A percentile compares a stretch with the other conserved stretches of the same genome.
These are phyloP conservation scores for Citrus australasica DNA, from an alignment of 345 rosid genomes.

Conservation along the genomic window DNA sequence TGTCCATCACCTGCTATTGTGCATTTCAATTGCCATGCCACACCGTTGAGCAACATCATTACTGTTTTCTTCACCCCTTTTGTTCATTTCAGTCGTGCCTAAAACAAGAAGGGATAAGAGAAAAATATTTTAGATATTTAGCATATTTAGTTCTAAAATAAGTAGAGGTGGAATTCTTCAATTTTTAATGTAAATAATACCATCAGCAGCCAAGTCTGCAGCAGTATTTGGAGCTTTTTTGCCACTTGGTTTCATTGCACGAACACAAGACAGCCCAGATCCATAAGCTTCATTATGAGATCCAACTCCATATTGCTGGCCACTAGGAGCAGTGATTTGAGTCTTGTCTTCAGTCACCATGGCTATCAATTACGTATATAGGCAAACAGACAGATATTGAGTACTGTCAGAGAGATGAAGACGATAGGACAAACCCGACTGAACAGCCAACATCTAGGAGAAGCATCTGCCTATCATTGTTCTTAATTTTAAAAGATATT, in stretches of 20 bases:
- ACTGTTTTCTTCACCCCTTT: not conserved
- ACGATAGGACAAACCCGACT: not conserved
- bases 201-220: not conserved
- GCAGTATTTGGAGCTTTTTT: not conserved
- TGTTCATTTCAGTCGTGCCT: not conserved
- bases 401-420: not conserved
- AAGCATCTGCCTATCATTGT: not conserved
- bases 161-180: not conserved
- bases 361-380: not conserved
- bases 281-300: not conserved
- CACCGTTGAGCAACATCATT: not conserved
- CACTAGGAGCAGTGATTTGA: not conserved
- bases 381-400: not conserved
- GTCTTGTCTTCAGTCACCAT: not conserved
- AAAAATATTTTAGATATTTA: not conserved
- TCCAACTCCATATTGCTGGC: not conserved
- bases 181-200: not conserved
- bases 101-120: not conserved
- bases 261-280: not conserved
- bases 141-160: not conserved
- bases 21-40: not conserved
- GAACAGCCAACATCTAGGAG: not conserved
- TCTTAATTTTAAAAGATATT: not conserved
- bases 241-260: not conserved
- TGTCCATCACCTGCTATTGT: slow-evolving; percentile 1